These are phyloP conservation scores for Aspergillus cristatus DNA, from an alignment of 495 filamentous ascomycete genomes.

Conservation along the genomic window DNA sequence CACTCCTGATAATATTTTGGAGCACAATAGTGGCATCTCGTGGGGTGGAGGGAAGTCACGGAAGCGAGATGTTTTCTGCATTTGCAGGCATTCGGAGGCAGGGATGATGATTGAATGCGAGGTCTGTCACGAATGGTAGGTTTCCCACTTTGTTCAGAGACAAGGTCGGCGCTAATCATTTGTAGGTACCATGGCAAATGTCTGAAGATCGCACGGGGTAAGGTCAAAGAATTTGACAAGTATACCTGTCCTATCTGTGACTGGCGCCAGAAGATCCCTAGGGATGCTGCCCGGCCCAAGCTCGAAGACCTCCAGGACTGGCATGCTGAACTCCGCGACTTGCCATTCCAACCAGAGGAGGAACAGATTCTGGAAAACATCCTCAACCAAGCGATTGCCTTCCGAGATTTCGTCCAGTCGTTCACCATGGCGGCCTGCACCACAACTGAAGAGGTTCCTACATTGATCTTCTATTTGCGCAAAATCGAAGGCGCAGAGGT, in stretches of 20 bases:
- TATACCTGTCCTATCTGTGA: conserved; percentile 99
- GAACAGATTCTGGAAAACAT: conserved; percentile 77
- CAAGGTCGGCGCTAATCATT: conserved; percentile 1
- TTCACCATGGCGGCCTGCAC: conserved; percentile 74
- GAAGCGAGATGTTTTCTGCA: conserved; percentile 85
- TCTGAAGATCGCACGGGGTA: conserved; percentile 93
- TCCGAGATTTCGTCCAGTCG: conserved; percentile 70
- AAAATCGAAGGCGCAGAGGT: conserved; percentile 99
- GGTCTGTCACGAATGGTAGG: conserved; percentile 92
- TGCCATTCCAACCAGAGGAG: conserved; percentile 97
- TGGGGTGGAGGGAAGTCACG: conserved; percentile 41
- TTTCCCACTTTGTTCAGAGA: conserved; percentile 3
- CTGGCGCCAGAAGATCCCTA: conserved; percentile 93
- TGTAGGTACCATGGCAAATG: conserved; percentile 94
- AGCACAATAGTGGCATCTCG: conserved; percentile 25
- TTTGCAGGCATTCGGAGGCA: conserved; percentile 85
- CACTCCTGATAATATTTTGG: conserved; percentile 59
- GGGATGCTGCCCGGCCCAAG: conserved; percentile 94
- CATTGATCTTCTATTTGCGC: conserved; percentile 91
- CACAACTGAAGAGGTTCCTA: conserved; percentile 76
- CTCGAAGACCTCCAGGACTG: conserved; percentile 83
- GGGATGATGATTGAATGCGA: conserved; percentile 99
- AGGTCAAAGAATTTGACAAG: conserved; percentile 96
- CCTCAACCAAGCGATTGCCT: conserved; percentile 71
- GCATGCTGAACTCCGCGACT: conserved; percentile 69